phyloP scores from a whole-genome alignment of 2,329 filamentous ascomycete species.

The Exophiala sp. region DNA sequence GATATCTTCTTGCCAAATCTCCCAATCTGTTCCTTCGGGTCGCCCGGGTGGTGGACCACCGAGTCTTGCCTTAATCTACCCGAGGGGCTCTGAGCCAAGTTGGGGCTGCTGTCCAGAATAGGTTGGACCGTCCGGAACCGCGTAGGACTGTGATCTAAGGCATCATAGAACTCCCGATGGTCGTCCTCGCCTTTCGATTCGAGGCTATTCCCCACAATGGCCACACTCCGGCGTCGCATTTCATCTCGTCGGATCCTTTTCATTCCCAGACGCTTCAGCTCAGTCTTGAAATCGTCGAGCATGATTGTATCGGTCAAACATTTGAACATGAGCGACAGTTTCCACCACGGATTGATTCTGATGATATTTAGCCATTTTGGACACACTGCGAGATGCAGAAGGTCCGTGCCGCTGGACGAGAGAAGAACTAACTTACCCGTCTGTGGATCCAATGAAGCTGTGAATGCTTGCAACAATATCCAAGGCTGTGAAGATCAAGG shows the following conservation, averaged over 20 bases:
- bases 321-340: constrained; percentile 56
- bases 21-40: constrained; percentile 10
- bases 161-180: constrained; percentile 24
- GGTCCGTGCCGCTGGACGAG: not conserved
- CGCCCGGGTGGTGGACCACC: constrained; percentile 2
- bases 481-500: constrained; percentile 54
- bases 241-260: constrained; percentile 26
- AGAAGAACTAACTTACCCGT: constrained; percentile 17
- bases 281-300: constrained; percentile 63
- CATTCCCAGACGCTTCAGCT: constrained; percentile 27
- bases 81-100: constrained; percentile 5
- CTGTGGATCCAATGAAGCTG: constrained; percentile 27
- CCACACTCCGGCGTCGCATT: constrained; percentile 21
- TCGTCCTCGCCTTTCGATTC: constrained; percentile 17
- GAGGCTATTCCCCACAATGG: constrained; percentile 21
- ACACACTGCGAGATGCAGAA: not conserved
- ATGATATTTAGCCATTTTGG: not conserved
- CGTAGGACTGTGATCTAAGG: constrained; percentile 15
- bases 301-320: constrained; percentile 62
- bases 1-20: constrained; percentile 18
- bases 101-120: constrained; percentile 6
- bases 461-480: constrained; percentile 56
- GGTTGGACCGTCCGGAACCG: constrained; percentile 11
- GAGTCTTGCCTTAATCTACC: constrained; percentile 22
- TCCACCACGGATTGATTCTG: constrained; percentile 59